Base-by-base conservation (phyloP, 257 asterid genomes). In the Rhazya stricta region DNA sequence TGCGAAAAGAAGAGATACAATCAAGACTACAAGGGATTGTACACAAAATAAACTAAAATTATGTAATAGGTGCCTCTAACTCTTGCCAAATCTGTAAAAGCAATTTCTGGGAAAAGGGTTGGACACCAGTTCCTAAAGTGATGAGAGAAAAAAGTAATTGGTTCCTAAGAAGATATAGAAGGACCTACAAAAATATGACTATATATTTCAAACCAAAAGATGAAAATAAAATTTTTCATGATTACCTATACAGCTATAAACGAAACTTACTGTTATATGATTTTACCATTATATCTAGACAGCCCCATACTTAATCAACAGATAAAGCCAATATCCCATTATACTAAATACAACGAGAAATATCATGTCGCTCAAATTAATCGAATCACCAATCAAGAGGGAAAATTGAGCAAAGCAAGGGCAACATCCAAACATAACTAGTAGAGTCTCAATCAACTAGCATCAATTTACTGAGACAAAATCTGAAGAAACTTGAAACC, bases 401-500 rank as follows among this genome's bases (percentile, higher is more conserved):
- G 37, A 4, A 19, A 16, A 13, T 62, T 12, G 8, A 62, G 41
- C n/a, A 62, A 25, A 30, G 68, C 42, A 63, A 63, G 27, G 69
- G 69, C 13, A 63, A 18, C 39, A 63, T 16, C 36, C 45, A 18
- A 63, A 63, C 4, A 63, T 63, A 62, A 62, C n/a, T 13, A 62
- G 16, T 62, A 62, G 27, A 32, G 32, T 62, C 9, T 15, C 68
- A 60, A 42, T 12, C 6, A 12, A 58, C n/a, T 39, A 25, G 18
- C 34, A 19, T 57, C 23, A 34, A 58, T 12, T 30, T 70, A 34
- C 66, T 46, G n/a, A 68, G 76, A 25, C 25, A 71, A 71, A 61
- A 27, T 51, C 71, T 18, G 42, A 56, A 39, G 36, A 32, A 37
- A 39, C 73, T 51, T 76, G 34, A 67, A 60, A 92, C 98, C 84